A percentile compares a stretch with the other conserved stretches of the same genome.
These are phyloP conservation scores for Conticribra guillardii DNA, from an alignment of 108 stramenopile genomes.

Conservation along the genomic window DNA sequence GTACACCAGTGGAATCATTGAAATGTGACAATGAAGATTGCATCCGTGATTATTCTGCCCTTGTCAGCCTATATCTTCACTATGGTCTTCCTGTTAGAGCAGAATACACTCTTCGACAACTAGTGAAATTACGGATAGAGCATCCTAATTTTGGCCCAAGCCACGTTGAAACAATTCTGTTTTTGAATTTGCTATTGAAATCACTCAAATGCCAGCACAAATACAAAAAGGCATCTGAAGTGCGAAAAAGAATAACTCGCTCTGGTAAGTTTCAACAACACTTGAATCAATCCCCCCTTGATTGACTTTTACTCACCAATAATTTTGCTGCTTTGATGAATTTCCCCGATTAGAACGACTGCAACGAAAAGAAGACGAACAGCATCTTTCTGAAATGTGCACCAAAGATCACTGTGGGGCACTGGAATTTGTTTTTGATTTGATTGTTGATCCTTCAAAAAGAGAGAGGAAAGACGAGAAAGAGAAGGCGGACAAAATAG, in stretches of 20 bases:
- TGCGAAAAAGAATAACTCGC: constrained; percentile 14
- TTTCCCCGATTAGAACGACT: constrained; percentile 7
- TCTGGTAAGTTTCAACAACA: constrained; percentile 5
- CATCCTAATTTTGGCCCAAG: constrained; percentile 25
- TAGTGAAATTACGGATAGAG: constrained; percentile 35
- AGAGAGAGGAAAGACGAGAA: constrained; percentile 27
- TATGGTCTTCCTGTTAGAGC: constrained; percentile 25
- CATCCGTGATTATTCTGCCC: constrained; percentile 44
- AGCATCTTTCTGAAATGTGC: constrained; percentile 22
- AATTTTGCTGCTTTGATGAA: background rate
- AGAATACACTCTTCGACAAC: constrained; percentile 29
- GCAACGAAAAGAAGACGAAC: constrained; percentile 9
- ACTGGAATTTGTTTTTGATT: constrained; percentile 22
- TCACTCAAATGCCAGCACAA: constrained; percentile 40
- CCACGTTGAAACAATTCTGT: constrained; percentile 37
- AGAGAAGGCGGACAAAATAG: constrained; percentile 21
- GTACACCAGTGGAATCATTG: constrained; percentile 14
- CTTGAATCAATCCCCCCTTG: background rate
- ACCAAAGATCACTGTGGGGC: constrained; percentile 31
- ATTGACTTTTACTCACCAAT: no score
- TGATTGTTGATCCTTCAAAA: constrained; percentile 34
- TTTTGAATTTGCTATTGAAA: constrained; percentile 24
- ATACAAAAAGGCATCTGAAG: constrained; percentile 25
- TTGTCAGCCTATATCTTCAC: constrained; percentile 30
- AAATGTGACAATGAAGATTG: constrained; percentile 17